Evolutionary conservation across 192 early-diverging fungal genomes (phyloP), one percentile per base, ranked within the genome.

Genomic region (Chytriomyces sp.): DNA sequence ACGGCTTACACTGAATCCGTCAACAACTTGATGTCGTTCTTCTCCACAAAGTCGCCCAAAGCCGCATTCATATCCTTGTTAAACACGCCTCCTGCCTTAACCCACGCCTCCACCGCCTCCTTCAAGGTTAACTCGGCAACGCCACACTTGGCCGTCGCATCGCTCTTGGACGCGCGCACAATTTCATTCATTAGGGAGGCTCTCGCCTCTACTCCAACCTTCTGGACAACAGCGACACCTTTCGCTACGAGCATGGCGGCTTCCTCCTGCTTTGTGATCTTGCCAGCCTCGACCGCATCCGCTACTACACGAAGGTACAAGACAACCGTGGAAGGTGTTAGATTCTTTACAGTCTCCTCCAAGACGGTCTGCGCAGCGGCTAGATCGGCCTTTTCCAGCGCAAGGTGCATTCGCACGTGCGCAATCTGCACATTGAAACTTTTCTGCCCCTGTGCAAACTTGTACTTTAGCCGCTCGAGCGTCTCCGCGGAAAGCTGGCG

Each of bases 71-170:
- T 28, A 25, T 14, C 26, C 30, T 19, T 10, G 63, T 14, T 49
- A 22, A 41, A 25, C 12, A 68, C 33, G 7, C 65, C 65, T 55
- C 65, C 65, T 55, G 30, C 54, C 2, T 37, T 19, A 56, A 22
- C 44, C 65, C 65, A 68, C n/a, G 5, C 30, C 52, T 55, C 7
- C 52, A 68, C 65, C 17, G 54, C 65, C 65, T 68, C 65, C 44
- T 34, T 25, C 44, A 68, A 6, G 0, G 52, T 52, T 19, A 33
- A 56, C 14, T 39, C 65, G 28, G 38, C 39, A 8, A 68, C 17
- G 31, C 41, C 49, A 68, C 26, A 39, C 44, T 26, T 6, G 10
- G 52, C 65, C 6, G 2, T 39, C 5, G 5, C 32, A 2, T 68
- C 65, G 7, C 52, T 19, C 26, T 55, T 55, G 8, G 28, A n/a